A percentile compares a stretch with the other conserved stretches of the same genome.
Evolutionary conservation across 225 moss, liverwort and hornwort genomes (phyloP).

Genomic region (Antitrichia curtipendula): DNA sequence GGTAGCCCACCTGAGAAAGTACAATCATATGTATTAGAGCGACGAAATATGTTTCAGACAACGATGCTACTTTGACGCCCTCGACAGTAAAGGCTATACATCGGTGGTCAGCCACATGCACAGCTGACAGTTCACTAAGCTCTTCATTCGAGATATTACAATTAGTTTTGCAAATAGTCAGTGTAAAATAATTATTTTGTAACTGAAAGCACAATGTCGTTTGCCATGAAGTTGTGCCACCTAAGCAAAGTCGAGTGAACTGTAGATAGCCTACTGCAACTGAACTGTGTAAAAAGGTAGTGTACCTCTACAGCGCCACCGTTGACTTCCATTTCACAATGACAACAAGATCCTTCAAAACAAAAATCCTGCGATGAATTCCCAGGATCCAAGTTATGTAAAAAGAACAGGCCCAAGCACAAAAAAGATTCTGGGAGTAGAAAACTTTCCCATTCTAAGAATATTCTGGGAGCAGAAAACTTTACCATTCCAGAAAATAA

Average conservation of each 20-base stretch:
- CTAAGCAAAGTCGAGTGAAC: neutral
- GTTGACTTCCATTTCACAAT: constrained; percentile 95
- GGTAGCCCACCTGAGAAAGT: constrained; percentile 58
- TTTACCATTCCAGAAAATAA: neutral
- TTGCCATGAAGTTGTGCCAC: neutral
- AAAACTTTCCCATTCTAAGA: neutral
- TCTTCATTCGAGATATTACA: neutral
- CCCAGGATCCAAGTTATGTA: neutral
- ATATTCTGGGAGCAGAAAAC: neutral
- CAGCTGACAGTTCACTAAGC: neutral
- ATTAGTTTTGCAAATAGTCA: neutral
- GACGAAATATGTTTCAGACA: neutral
- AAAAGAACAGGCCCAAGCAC: neutral
- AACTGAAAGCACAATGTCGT: neutral
- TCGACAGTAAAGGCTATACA: neutral
- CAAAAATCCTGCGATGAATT: constrained; percentile 60
- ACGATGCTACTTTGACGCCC: neutral
- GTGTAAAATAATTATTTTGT: neutral
- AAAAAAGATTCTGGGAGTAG: neutral
- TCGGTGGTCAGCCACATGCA: neutral
- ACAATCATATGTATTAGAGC: neutral
- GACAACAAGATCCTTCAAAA: constrained; percentile 95
- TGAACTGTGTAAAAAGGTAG: neutral
- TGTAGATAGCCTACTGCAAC: neutral
- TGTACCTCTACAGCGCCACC: constrained; percentile 85